Conservation (phyloP, 352 stramenopile genomes). For the Globisporangium cylindrosporum region DNA sequence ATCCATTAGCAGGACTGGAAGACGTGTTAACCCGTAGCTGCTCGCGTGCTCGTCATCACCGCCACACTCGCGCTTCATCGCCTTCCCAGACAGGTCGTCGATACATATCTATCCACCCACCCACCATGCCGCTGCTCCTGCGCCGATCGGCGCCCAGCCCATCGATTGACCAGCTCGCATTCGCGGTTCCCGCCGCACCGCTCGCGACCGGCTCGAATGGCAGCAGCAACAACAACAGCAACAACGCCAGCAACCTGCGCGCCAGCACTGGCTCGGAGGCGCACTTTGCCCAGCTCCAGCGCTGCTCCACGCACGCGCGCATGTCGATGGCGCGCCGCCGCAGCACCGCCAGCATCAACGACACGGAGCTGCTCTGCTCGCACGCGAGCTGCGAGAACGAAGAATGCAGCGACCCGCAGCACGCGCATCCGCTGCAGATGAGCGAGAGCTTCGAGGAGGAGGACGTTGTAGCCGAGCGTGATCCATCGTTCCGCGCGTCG, state of each 20-base stretch:
- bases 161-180: conserved; percentile 70
- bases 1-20: not conserved
- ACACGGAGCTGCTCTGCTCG: conserved; percentile 16
- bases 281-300: conserved; percentile 25
- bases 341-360: conserved; percentile 34
- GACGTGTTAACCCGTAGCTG: not conserved
- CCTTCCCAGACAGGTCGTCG: conserved; percentile 3
- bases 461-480: conserved; percentile 5
- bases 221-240: conserved; percentile 3
- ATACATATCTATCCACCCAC: not conserved
- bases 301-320: conserved; percentile 35
- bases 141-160: conserved; percentile 62
- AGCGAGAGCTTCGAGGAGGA: conserved; percentile 20
- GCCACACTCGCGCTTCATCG: conserved; percentile 4
- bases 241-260: conserved; percentile 11
- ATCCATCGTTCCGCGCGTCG: conserved; percentile 21
- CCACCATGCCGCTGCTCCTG: conserved; percentile 71
- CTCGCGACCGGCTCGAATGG: conserved; percentile 15
- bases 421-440: conserved; percentile 11
- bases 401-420: conserved; percentile 18
- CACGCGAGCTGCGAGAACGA: conserved; percentile 17
- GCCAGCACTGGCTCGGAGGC: conserved; percentile 8
- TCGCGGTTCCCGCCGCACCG: conserved; percentile 33
- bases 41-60: not conserved
- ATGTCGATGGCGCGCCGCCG: conserved; percentile 31